Percentiles rank a stretch among this genome's conserved stretches.
Conservation (phyloP, 345 rosid genomes). For the Populus nigra region DNA sequence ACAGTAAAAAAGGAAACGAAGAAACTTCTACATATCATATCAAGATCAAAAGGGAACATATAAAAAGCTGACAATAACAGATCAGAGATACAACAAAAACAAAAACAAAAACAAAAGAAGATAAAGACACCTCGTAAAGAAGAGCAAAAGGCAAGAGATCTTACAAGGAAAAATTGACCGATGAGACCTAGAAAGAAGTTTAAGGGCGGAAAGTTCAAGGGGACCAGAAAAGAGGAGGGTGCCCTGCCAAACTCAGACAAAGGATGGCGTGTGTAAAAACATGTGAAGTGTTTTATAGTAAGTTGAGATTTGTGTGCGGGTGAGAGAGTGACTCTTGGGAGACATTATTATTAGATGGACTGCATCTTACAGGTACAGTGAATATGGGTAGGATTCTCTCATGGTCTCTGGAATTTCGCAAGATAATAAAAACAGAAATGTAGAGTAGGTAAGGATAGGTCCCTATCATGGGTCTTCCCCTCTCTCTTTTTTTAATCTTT, state of each 20-base stretch:
- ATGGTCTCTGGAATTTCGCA: too few relatives aligned
- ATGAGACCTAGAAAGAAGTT: not conserved
- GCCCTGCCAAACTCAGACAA: not conserved
- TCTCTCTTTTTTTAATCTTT: too few relatives aligned
- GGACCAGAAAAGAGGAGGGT: not conserved
- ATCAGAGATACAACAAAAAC: not conserved
- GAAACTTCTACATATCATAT: not conserved
- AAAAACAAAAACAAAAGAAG: not conserved
- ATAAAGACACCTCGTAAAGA: not conserved
- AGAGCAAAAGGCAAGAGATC: not conserved
- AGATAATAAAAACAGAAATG: too few relatives aligned
- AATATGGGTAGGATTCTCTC: too few relatives aligned
- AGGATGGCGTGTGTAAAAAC: not conserved
- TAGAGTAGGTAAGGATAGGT: too few relatives aligned
- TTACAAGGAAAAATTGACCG: not conserved
- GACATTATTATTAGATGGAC: too few relatives aligned
- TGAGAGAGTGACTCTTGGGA: too few relatives aligned
- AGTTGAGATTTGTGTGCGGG: not conserved
- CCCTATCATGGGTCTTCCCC: too few relatives aligned
- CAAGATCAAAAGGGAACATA: not conserved
- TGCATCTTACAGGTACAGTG: too few relatives aligned
- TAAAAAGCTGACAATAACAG: not conserved
- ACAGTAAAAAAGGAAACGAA: not conserved
- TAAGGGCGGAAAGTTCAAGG: not conserved
- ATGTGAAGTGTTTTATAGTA: not conserved